Conservation (phyloP, 371 early-diverging fungal species). For the Mucor plumbeus region DNA sequence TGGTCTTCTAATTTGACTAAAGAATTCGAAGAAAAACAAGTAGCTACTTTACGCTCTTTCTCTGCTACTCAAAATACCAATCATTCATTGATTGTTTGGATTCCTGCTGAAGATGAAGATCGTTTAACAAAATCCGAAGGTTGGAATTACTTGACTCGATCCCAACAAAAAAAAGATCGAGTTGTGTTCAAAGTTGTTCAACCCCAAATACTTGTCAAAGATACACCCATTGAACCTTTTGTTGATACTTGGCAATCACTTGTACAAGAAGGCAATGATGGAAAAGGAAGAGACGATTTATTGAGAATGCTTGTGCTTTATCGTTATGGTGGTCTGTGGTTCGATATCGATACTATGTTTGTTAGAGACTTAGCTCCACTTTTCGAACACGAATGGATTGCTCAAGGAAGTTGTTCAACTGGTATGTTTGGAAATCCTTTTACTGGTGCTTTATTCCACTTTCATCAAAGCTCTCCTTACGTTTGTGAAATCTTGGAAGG, state of each 20-base stretch:
- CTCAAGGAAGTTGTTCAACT: conserved; percentile 42
- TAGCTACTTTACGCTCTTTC: conserved; percentile 49
- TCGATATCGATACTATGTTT: conserved; percentile 50
- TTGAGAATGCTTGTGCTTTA: conserved; percentile 46
- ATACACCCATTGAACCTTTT: conserved; percentile 31
- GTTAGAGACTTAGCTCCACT: conserved; percentile 50
- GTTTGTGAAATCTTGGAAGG: conserved; percentile 46
- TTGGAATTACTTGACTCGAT: conserved; percentile 28
- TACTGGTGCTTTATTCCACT: conserved; percentile 42
- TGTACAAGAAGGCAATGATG: conserved; percentile 24
- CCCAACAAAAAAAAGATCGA: conserved; percentile 16
- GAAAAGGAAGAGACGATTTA: conserved; percentile 30
- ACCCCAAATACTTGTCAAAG: not conserved
- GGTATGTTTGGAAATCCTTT: conserved; percentile 43
- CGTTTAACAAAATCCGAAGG: conserved; percentile 18
- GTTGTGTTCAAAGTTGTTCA: conserved; percentile 27
- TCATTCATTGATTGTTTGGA: conserved; percentile 49
- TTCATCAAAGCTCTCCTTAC: conserved; percentile 41
- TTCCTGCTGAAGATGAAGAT: conserved; percentile 32
- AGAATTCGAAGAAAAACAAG: conserved; percentile 37
- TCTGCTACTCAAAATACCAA: conserved; percentile 53
- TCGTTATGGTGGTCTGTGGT: conserved; percentile 57
- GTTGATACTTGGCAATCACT: conserved; percentile 25
- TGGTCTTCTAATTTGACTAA: conserved; percentile 33
- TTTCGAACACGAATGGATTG: conserved; percentile 49